Percentiles rank a stretch among this genome's conserved stretches.
Conservation (phyloP, 2,329 filamentous ascomycete genomes). For the Rhynchosporium secalis region DNA sequence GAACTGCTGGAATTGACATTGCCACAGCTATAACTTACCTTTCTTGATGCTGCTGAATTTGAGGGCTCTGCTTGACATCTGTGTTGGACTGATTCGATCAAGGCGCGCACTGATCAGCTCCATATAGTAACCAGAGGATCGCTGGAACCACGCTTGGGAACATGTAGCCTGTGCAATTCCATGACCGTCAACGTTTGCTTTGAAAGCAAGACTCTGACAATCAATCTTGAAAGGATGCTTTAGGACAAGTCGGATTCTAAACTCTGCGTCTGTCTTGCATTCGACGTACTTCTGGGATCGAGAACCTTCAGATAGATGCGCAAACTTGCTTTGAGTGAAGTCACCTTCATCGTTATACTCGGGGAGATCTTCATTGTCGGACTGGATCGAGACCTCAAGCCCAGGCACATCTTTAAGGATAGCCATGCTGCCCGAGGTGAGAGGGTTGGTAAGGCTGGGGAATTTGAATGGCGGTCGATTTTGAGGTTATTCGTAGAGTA, state of each 20-base stretch:
- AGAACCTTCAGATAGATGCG: conserved; percentile 2
- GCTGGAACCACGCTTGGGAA: conserved; percentile 7
- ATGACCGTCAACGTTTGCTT: conserved; percentile 26
- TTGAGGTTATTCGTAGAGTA: background rate
- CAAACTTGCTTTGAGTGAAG: conserved; percentile 15
- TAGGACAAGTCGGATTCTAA: conserved; percentile 22
- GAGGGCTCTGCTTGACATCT: conserved; percentile 19
- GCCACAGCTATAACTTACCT: conserved; percentile 5
- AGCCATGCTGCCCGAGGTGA: conserved; percentile 27
- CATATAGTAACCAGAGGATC: conserved; percentile 17
- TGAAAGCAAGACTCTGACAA: conserved; percentile 19
- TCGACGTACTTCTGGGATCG: conserved; percentile 26
- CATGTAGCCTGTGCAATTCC: conserved; percentile 19
- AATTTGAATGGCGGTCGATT: background rate
- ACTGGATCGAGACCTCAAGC: conserved; percentile 29
- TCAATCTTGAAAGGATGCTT: conserved; percentile 20
- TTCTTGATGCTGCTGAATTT: conserved; percentile 25
- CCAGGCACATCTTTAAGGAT: conserved; percentile 29
- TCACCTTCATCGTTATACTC: conserved; percentile 30
- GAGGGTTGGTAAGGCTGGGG: background rate
- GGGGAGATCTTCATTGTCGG: conserved; percentile 18
- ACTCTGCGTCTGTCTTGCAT: conserved; percentile 26
- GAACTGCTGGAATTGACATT: background rate
- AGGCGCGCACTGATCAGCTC: conserved; percentile 15
- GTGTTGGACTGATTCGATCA: conserved; percentile 17